Base-by-base conservation (phyloP, 108 stramenopile species). In the Cyclotella atomus region DNA sequence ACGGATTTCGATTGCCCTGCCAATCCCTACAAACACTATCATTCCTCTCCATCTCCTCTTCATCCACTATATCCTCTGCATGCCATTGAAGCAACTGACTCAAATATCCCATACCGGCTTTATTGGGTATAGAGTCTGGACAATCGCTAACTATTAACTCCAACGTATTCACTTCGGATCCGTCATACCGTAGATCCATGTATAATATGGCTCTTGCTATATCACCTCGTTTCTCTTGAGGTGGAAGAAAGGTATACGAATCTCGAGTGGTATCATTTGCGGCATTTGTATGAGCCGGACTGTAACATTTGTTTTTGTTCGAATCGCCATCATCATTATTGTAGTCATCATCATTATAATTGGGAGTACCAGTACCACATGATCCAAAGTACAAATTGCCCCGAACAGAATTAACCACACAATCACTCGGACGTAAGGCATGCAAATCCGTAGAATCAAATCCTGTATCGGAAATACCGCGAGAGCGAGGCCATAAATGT, bases 1-100 rank as follows among this genome's bases (percentile, higher is more conserved):
- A 94, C 16, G 87, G 83, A 70, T 94, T 94, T 16, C 93, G 88
- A 65, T 94, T 94, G 10, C 89, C 89, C 71, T 95, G 94, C 83
- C 83, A 92, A 12, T 86, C 35, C 21, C 12, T 27, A 59, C 89
- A 95, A 20, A 91, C 76, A 7, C 67, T 59, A 2, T 76, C 73
- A 73, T 92, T 95, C n/a, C 94, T 71, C n/a, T 34, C 19, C 29
- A 46, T 36, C 65, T 95, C 94, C 9, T 36, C 60, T 27, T 86
- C 83, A 54, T 79, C 78, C 24, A 76, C 76, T 23, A 89, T 91
- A 83, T 95, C 91, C 10, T 73, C 68, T 44, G 56, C 32, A 75
- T 95, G 94, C 94, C 94, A 92, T 57, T 65, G 57, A 24, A 91
- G 50, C 74, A 93, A 64, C 65, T 86, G 70, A 50, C 72, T 68